Evolutionary conservation across 495 filamentous ascomycete genomes (phyloP), one percentile per base, ranked within the genome.

Genomic region (Aspergillus carlsbadensis): DNA sequence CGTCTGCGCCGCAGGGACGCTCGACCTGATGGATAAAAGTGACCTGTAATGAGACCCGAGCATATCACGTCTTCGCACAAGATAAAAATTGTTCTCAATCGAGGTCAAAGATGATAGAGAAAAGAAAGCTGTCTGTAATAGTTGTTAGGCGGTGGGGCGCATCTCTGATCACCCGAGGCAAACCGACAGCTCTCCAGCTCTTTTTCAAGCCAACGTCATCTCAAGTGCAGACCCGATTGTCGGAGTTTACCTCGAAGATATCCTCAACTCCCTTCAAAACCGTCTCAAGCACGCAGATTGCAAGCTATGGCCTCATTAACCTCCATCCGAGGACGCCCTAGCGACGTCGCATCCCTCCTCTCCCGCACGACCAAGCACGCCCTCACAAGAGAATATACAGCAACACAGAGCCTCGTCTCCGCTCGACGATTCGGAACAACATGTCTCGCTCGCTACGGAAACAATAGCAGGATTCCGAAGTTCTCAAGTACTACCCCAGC

Each of bases 231-330:
- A 17, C 39, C 3, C 39, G 6, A 41, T 41, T 41, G n/a, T 3
- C 6, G 18, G 43, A 22, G 44, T 31, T 41, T 18, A 29, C n/a
- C 48, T 53, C 41, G 40, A 42, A 20, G 21, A 41, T 15, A 46
- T 7, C 5, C 21, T 49, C 15, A 46, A 13, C 22, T 24, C 6
- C 18, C 11, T 18, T 29, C 13, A 37, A n/a, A n/a, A n/a, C n/a
- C n/a, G n/a, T n/a, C n/a, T n/a, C n/a, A n/a, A n/a, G n/a, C n/a
- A n/a, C n/a, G n/a, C n/a, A n/a, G n/a, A n/a, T n/a, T n/a, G n/a
- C n/a, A n/a, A n/a, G n/a, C n/a, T n/a, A 73, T 72, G 71, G 54
- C 70, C 42, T 60, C 69, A 18, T 37, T 58, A 54, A 49, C 61
- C 44, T 33, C 62, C 3, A 33, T 67, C 49, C 64, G 61, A 43